Percentiles rank a stretch among this genome's conserved stretches.
These are phyloP conservation scores for Leccinum sublutescens DNA, from an alignment of 768 basidiomycete genomes.

Conservation along the genomic window DNA sequence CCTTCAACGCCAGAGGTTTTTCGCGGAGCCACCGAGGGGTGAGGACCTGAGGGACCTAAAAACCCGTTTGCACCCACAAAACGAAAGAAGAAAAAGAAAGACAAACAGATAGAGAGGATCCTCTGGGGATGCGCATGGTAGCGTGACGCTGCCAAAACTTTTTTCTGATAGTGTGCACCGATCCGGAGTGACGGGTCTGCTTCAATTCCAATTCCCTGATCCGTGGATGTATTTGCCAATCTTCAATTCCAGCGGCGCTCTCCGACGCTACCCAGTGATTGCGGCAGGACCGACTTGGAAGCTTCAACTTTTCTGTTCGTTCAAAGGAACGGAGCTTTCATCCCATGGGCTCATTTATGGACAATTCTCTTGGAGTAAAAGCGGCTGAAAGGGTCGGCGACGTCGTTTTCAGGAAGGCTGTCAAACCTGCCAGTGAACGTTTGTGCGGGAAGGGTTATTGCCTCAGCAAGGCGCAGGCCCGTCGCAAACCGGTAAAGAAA, in stretches of 20 bases:
- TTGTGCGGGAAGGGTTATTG: slow-evolving; percentile 11
- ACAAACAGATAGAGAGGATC: neutral
- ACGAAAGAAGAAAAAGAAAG: neutral
- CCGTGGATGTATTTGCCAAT: slow-evolving; percentile 17
- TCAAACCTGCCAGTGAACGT: neutral
- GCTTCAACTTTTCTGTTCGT: slow-evolving; percentile 1
- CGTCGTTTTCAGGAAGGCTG: slow-evolving; percentile 10
- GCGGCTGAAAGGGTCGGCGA: slow-evolving; percentile 12
- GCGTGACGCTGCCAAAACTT: slow-evolving; percentile 4
- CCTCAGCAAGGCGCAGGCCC: slow-evolving; percentile 6
- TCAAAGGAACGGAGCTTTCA: slow-evolving; percentile 6
- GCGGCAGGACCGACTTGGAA: slow-evolving; percentile 11
- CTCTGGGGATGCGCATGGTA: slow-evolving; percentile 3
- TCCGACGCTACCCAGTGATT: slow-evolving; percentile 11
- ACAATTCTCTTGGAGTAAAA: slow-evolving; percentile 17
- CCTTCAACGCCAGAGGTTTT: slow-evolving; percentile 12
- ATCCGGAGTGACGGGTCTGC: slow-evolving; percentile 7
- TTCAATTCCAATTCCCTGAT: slow-evolving; percentile 16
- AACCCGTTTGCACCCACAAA: neutral
- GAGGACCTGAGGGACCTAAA: slow-evolving; percentile 5
- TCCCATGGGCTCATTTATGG: slow-evolving; percentile 2
- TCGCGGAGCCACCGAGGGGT: slow-evolving; percentile 7
- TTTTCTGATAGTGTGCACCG: slow-evolving; percentile 7
- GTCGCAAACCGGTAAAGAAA: slow-evolving; percentile 4
- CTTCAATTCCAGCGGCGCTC: slow-evolving; percentile 15